Conservation (phyloP, 163 green algal species). For the Scenedesmus sp. region DNA sequence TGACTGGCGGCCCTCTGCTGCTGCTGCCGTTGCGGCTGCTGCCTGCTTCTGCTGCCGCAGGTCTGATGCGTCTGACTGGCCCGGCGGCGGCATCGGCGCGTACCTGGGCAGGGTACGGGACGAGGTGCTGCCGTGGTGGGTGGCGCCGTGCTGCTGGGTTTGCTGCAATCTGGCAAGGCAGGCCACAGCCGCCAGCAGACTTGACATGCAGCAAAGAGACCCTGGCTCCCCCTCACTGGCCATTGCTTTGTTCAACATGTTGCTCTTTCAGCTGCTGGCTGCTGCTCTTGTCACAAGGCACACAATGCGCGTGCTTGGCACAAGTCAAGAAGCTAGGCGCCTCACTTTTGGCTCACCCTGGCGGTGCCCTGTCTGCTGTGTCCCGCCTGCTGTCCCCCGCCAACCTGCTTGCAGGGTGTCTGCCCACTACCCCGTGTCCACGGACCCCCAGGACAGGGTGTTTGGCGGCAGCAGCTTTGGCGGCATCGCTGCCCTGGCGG, state of each 20-base stretch:
- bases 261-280: too few relatives aligned
- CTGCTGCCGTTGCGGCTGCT: neutral
- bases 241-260: too few relatives aligned
- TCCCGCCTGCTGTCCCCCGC: neutral
- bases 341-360: too few relatives aligned
- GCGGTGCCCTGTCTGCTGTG: too few relatives aligned
- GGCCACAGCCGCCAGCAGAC: too few relatives aligned
- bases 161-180: too few relatives aligned
- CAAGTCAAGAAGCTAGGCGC: too few relatives aligned
- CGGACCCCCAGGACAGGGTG: conserved; percentile 37
- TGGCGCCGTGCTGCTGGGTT: too few relatives aligned
- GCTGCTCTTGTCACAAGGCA: too few relatives aligned
- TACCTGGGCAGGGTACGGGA: conserved; percentile 49
- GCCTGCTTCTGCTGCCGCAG: neutral
- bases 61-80: conserved; percentile 56
- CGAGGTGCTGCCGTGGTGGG: conserved; percentile 65
- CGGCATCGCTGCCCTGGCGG: conserved; percentile 65
- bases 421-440: conserved; percentile 49
- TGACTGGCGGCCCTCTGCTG: neutral
- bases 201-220: too few relatives aligned
- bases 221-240: too few relatives aligned
- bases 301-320: too few relatives aligned
- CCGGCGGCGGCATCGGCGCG: conserved; percentile 39
- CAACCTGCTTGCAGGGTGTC: neutral
- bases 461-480: conserved; percentile 74